phyloP scores from a whole-genome alignment of 805 yeast species.

The Pichia occidentalis region DNA sequence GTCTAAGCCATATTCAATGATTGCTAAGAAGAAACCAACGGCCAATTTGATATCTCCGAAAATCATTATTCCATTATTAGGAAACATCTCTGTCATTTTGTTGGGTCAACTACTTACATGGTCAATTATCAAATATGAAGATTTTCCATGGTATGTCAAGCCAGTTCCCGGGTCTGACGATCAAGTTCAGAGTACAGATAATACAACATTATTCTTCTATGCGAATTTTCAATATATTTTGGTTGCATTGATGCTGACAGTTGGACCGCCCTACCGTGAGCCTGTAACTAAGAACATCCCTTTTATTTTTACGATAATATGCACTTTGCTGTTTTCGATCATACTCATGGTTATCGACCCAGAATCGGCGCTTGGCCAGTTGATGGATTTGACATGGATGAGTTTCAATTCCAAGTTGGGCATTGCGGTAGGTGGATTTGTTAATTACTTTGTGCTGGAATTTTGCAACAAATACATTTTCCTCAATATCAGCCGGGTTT shows the following conservation, averaged over 20 bases:
- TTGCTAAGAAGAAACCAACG: conserved; percentile 76
- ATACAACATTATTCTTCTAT: conserved; percentile 74
- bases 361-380: conserved; percentile 48
- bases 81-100: conserved; percentile 61
- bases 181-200: conserved; percentile 81
- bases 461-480: conserved; percentile 41
- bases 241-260: conserved; percentile 75
- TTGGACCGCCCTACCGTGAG: conserved; percentile 90
- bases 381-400: conserved; percentile 71
- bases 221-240: conserved; percentile 87
- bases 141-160: conserved; percentile 65
- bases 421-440: conserved; percentile 39
- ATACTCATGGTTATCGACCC: conserved; percentile 49
- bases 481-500: conserved; percentile 32
- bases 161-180: conserved; percentile 80
- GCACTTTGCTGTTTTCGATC: conserved; percentile 45
- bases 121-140: conserved; percentile 41
- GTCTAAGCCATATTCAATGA: conserved; percentile 66
- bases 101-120: conserved; percentile 66
- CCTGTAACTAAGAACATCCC: conserved; percentile 62
- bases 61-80: conserved; percentile 73
- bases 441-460: conserved; percentile 45
- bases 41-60: conserved; percentile 90
- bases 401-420: conserved; percentile 42
- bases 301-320: conserved; percentile 54